phyloP scores from a whole-genome alignment of 2,329 filamentous ascomycete species.

The Podosphaera aphanis region DNA sequence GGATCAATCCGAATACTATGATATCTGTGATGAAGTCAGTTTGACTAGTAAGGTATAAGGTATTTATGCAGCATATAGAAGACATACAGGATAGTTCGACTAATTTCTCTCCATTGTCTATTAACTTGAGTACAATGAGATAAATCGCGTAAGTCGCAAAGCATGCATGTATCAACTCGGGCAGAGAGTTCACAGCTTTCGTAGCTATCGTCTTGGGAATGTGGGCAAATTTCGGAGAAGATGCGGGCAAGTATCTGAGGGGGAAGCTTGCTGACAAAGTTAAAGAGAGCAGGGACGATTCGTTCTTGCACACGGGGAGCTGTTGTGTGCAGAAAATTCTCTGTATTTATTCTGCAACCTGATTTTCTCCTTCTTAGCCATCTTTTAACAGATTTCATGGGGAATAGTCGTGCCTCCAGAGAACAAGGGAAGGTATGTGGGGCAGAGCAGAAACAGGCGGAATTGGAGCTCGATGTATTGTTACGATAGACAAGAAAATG shows the following conservation, averaged over 20 bases:
- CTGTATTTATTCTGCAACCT: background rate
- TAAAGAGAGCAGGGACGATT: background rate
- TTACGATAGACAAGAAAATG: too few species aligned
- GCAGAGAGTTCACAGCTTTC: constrained; percentile 63
- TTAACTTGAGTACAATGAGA: constrained; percentile 56
- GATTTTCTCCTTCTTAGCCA: background rate
- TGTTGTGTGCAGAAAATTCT: background rate
- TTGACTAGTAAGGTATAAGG: constrained; percentile 3
- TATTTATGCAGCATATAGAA: background rate
- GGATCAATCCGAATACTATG: constrained; percentile 78
- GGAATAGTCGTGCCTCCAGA: background rate
- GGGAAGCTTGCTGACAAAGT: constrained; percentile 29
- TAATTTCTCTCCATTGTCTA: constrained; percentile 41
- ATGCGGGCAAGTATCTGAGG: constrained; percentile 49
- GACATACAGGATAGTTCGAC: constrained; percentile 36
- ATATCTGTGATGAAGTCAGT: constrained; percentile 31
- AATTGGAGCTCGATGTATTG: too few species aligned
- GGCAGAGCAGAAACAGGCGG: too few species aligned
- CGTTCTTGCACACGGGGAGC: background rate
- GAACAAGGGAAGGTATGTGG: background rate
- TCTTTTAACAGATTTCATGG: background rate
- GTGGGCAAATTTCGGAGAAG: constrained; percentile 65
- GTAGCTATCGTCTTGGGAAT: constrained; percentile 53
- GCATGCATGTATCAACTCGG: constrained; percentile 63
- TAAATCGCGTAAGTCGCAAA: constrained; percentile 78